Conservation (phyloP, 2,329 filamentous ascomycete species). For the Dactylellina sp. region DNA sequence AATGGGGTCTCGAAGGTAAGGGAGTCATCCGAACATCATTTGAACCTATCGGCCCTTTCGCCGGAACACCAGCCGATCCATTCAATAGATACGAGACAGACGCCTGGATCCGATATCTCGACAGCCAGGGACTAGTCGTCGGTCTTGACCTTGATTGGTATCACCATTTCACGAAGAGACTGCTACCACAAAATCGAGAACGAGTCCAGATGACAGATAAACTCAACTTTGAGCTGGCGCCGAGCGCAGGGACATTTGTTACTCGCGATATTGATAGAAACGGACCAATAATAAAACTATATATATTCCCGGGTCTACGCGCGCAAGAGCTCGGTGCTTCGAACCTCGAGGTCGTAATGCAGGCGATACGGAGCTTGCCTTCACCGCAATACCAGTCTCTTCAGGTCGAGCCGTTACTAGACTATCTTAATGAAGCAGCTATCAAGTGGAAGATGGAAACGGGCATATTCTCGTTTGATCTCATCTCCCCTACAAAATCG, state of each 20-base stretch:
- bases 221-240: conserved; percentile 59
- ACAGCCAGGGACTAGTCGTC: conserved; percentile 57
- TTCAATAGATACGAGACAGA: conserved; percentile 58
- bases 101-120: conserved; percentile 56
- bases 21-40: conserved; percentile 59
- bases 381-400: conserved; percentile 57
- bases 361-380: conserved; percentile 58
- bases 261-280: conserved; percentile 59
- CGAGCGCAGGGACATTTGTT: conserved; percentile 59
- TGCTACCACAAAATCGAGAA: conserved; percentile 50
- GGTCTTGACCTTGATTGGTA: conserved; percentile 60
- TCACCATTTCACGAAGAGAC: conserved; percentile 56
- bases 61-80: conserved; percentile 58
- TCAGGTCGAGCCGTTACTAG: conserved; percentile 58
- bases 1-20: conserved; percentile 58
- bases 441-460: conserved; percentile 58
- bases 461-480: conserved; percentile 60
- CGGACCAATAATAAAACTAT: conserved; percentile 59
- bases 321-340: conserved; percentile 59
- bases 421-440: conserved; percentile 59
- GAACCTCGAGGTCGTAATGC: conserved; percentile 58
- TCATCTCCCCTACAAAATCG: conserved; percentile 56
- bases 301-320: conserved; percentile 59
- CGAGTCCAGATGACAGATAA: conserved; percentile 48
- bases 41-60: conserved; percentile 59